Conservation (phyloP, 768 basidiomycete genomes). For the Phaeotremella skinneri region DNA sequence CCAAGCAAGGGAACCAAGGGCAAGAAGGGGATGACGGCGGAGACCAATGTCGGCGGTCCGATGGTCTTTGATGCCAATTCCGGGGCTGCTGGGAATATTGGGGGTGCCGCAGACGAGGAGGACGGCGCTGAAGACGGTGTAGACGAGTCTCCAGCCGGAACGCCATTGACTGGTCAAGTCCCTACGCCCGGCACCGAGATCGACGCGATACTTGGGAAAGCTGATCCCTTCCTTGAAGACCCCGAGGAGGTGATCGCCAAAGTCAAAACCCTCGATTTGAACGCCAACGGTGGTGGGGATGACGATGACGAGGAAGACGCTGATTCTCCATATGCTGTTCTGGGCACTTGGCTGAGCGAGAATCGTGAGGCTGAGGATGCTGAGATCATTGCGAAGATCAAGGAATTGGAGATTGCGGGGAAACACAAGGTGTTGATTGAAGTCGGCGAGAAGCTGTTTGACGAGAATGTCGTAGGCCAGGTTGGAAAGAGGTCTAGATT, state of each 20-base stretch:
- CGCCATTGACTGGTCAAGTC: slow-evolving; percentile 19
- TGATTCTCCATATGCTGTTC: slow-evolving; percentile 78
- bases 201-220: slow-evolving; percentile 69
- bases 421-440: slow-evolving; percentile 88
- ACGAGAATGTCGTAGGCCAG: slow-evolving; percentile 59
- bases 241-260: slow-evolving; percentile 68
- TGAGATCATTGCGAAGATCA: slow-evolving; percentile 64
- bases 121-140: slow-evolving; percentile 46
- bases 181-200: slow-evolving; percentile 61
- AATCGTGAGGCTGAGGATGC: slow-evolving; percentile 57
- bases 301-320: slow-evolving; percentile 85
- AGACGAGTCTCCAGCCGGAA: slow-evolving; percentile 25
- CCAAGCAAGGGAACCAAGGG: slow-evolving; percentile 58
- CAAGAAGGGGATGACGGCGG: slow-evolving; percentile 53
- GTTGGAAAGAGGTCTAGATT: slow-evolving; percentile 62
- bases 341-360: slow-evolving; percentile 82
- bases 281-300: slow-evolving; percentile 57
- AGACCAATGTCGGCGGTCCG: slow-evolving; percentile 47
- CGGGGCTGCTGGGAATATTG: neutral
- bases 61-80: slow-evolving; percentile 52
- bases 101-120: slow-evolving; percentile 47
- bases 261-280: slow-evolving; percentile 67
- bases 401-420: slow-evolving; percentile 87
- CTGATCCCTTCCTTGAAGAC: slow-evolving; percentile 32
- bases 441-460: slow-evolving; percentile 79